Percentiles rank a stretch among this genome's conserved stretches.
Conservation (phyloP, 345 rosid species). For the Eucalyptus erythrocorys region DNA sequence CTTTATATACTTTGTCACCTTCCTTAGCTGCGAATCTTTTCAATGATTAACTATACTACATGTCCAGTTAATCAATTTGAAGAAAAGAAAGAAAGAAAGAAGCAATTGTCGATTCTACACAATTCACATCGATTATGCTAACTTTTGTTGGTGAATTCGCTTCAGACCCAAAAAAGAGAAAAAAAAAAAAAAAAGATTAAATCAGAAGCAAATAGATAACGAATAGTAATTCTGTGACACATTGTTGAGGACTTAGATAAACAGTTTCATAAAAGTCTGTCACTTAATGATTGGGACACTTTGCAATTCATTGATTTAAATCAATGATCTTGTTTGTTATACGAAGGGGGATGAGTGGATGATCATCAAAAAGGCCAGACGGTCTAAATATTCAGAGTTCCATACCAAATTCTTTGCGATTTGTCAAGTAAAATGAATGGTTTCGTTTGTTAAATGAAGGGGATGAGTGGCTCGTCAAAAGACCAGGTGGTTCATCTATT, state of each 20-base stretch:
- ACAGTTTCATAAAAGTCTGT: neutral
- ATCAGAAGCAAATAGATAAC: neutral
- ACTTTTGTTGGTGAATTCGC: neutral
- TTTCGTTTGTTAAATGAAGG: neutral
- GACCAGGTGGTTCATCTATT: neutral
- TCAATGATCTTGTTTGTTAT: neutral
- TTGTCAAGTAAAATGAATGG: neutral
- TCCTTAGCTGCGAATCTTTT: neutral
- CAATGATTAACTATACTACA: neutral
- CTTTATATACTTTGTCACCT: neutral
- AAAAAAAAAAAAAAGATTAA: neutral
- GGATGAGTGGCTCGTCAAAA: neutral
- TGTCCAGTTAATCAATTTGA: neutral
- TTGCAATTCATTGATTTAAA: neutral
- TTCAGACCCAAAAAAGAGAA: neutral
- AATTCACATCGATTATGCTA: neutral
- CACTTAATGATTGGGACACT: neutral
- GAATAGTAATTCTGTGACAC: neutral
- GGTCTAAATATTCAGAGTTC: neutral
- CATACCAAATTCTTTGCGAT: neutral
- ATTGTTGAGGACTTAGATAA: neutral
- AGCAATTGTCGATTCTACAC: neutral
- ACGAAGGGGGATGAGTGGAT: neutral
- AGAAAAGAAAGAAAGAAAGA: too few relatives aligned
- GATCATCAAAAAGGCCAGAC: neutral